phyloP scores from a whole-genome alignment of 495 filamentous ascomycete species.

The Filosporella fistucella region DNA sequence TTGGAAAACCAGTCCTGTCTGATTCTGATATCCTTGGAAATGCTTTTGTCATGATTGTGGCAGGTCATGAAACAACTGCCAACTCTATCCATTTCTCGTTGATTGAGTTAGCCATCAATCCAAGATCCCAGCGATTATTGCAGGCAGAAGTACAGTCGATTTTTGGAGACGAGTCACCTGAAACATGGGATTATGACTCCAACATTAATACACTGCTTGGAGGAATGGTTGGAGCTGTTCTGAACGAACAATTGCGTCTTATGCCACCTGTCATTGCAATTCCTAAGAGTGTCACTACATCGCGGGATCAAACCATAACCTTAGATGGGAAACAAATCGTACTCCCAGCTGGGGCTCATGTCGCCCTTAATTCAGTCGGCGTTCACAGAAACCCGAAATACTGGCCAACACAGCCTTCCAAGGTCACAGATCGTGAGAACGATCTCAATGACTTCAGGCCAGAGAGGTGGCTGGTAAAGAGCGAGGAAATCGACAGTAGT shows the following conservation, averaged over 20 bases:
- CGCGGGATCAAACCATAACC: constrained; percentile 46
- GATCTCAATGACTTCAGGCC: constrained; percentile 48
- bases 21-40: constrained; percentile 60
- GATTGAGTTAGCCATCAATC: constrained; percentile 52
- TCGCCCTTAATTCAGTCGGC: constrained; percentile 41
- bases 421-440: constrained; percentile 25
- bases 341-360: constrained; percentile 40
- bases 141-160: constrained; percentile 59
- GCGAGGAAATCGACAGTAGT: constrained; percentile 10
- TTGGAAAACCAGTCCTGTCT: background rate
- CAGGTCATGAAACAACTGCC: constrained; percentile 71
- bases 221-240: constrained; percentile 58
- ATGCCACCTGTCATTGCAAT: constrained; percentile 56
- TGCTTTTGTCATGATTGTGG: constrained; percentile 67
- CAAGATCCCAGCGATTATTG: constrained; percentile 48
- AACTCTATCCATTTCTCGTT: constrained; percentile 59
- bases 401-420: constrained; percentile 21
- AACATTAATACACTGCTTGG: constrained; percentile 32
- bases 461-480: constrained; percentile 52
- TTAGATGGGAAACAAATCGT: constrained; percentile 44
- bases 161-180: constrained; percentile 43
- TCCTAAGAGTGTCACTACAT: constrained; percentile 46
- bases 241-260: constrained; percentile 65
- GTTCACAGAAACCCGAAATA: constrained; percentile 58
- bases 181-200: constrained; percentile 57